A percentile compares a stretch with the other conserved stretches of the same genome.
phyloP scores from a whole-genome alignment of 306 rosid genomes.

The Quercus aquifolioides region DNA sequence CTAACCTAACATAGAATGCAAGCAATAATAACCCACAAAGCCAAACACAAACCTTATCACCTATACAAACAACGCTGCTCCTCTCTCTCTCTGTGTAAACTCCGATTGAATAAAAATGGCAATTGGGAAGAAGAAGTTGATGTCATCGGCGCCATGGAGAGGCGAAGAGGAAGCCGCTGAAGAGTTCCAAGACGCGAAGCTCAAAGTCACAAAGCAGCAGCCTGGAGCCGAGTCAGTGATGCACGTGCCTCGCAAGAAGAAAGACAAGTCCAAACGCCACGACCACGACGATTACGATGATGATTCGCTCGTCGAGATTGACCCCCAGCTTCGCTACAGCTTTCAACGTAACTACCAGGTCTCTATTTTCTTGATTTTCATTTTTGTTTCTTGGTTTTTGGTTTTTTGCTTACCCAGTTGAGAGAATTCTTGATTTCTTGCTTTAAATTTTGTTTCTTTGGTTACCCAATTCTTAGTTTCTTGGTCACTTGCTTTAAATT shows the following conservation, averaged over 20 bases:
- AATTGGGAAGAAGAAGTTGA: slow-evolving; percentile 59
- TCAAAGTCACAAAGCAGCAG: slow-evolving; percentile 67
- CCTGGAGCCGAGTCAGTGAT: slow-evolving; percentile 58
- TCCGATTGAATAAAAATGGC: slow-evolving; percentile 6
- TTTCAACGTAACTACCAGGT: slow-evolving; percentile 95
- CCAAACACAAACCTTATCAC: neutral
- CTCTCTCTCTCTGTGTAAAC: neutral
- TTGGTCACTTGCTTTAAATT: neutral
- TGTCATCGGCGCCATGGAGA: slow-evolving; percentile 97
- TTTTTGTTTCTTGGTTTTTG: too few relatives aligned
- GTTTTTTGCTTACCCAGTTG: too few relatives aligned
- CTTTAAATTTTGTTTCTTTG: too few relatives aligned
- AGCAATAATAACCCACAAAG: neutral
- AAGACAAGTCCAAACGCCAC: slow-evolving; percentile 33
- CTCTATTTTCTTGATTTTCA: too few relatives aligned
- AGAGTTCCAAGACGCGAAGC: slow-evolving; percentile 63
- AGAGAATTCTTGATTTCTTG: too few relatives aligned
- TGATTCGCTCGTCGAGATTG: slow-evolving; percentile 64
- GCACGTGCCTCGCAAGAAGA: slow-evolving; percentile 76
- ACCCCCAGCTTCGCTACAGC: slow-evolving; percentile 94
- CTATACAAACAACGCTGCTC: neutral
- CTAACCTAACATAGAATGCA: neutral
- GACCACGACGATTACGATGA: slow-evolving; percentile 25
- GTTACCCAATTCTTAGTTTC: too few relatives aligned
- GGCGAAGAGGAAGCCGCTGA: slow-evolving; percentile 46